Evolutionary conservation across 306 rosid species (phyloP).

Genomic region (Vigna mungo): DNA sequence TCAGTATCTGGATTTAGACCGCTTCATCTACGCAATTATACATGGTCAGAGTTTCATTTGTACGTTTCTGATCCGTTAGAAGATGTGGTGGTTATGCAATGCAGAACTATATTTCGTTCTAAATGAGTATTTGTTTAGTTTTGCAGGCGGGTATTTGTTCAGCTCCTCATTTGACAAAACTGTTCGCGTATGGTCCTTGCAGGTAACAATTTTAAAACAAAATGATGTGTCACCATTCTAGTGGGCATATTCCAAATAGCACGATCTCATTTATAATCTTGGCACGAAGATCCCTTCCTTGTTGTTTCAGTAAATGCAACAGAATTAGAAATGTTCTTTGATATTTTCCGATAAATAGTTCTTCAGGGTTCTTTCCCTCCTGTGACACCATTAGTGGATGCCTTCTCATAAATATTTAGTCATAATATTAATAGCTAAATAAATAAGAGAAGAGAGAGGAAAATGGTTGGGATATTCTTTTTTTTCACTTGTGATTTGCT

Average conservation of each 20-base stretch:
- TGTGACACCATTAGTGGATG: constrained; percentile 11
- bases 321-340: constrained; percentile 12
- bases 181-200: constrained; percentile 85
- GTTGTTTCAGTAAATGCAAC: constrained; percentile 39
- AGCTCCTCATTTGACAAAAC: constrained; percentile 97
- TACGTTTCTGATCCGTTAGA: constrained; percentile 23
- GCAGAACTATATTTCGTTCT: constrained; percentile 44
- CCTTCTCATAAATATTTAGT: constrained; percentile 12
- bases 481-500: constrained; percentile 16
- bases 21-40: constrained; percentile 13
- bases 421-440: neutral
- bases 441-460: constrained; percentile 29
- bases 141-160: constrained; percentile 79
- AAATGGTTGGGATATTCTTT: neutral
- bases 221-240: constrained; percentile 24
- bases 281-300: constrained; percentile 29
- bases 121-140: constrained; percentile 38
- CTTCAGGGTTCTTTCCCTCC: neutral
- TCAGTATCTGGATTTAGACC: constrained; percentile 33
- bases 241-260: constrained; percentile 27
- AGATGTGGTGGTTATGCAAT: constrained; percentile 30
- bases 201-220: constrained; percentile 60
- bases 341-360: constrained; percentile 27
- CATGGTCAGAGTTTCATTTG: constrained; percentile 1
- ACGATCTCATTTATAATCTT: constrained; percentile 28